phyloP scores from a whole-genome alignment of 805 yeast species.

The Tetrapisispora fleetii region DNA sequence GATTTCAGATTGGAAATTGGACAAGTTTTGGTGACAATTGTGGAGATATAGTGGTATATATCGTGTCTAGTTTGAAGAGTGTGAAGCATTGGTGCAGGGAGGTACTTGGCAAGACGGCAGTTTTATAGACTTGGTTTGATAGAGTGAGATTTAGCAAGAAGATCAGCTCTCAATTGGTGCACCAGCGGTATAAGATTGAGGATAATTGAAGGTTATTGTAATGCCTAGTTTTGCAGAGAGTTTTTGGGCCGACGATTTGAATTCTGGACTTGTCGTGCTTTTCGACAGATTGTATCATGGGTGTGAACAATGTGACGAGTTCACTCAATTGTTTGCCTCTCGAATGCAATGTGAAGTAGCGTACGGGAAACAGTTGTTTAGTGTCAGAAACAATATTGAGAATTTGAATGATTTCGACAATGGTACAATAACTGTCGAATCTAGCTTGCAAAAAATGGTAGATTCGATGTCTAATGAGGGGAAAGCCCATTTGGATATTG shows the following conservation, averaged over 20 bases:
- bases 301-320: constrained; percentile 59
- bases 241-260: constrained; percentile 67
- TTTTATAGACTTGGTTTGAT: too few relatives aligned
- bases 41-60: too few relatives aligned
- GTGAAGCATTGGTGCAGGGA: too few relatives aligned
- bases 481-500: constrained; percentile 54
- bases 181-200: too few relatives aligned
- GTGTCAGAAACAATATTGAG: constrained; percentile 17
- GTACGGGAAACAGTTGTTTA: constrained; percentile 48
- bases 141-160: too few relatives aligned
- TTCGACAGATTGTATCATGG: constrained; percentile 52
- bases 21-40: too few relatives aligned
- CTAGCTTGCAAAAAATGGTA: constrained; percentile 42
- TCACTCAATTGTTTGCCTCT: constrained; percentile 51
- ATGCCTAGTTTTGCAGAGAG: constrained; percentile 57
- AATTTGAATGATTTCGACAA: constrained; percentile 10
- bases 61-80: too few relatives aligned
- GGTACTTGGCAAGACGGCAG: too few relatives aligned
- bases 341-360: constrained; percentile 63
- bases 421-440: constrained; percentile 27
- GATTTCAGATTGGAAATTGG: too few relatives aligned
- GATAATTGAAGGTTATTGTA: not conserved
- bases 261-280: constrained; percentile 41
- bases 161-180: too few relatives aligned
- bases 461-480: constrained; percentile 48